A percentile compares a stretch with the other conserved stretches of the same genome.
These are phyloP conservation scores for Cryptococcus wingfieldii DNA, from an alignment of 1,284 basidiomycete species.

Conservation along the genomic window DNA sequence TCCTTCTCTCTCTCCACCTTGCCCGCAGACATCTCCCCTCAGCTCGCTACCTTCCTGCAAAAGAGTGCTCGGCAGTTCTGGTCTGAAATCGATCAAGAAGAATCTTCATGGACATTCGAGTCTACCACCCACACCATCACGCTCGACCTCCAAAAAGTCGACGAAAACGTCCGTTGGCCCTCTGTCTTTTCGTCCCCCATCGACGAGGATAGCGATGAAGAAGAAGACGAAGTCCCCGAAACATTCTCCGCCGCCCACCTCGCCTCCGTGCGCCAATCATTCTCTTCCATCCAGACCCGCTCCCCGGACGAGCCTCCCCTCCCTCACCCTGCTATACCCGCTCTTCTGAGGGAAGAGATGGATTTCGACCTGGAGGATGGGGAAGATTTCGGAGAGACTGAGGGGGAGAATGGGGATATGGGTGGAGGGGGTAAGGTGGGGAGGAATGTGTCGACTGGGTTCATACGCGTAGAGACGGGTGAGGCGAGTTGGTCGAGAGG, in stretches of 20 bases:
- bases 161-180: constrained; percentile 76
- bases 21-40: constrained; percentile 54
- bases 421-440: constrained; percentile 29
- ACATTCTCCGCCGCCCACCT: constrained; percentile 81
- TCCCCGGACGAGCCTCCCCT: constrained; percentile 26
- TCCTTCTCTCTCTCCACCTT: constrained; percentile 54
- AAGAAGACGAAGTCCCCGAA: constrained; percentile 73
- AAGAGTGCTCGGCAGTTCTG: constrained; percentile 62
- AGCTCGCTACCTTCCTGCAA: constrained; percentile 56
- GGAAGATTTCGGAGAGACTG: constrained; percentile 54
- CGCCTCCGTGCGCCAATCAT: constrained; percentile 64
- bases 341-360: constrained; percentile 48
- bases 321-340: constrained; percentile 37
- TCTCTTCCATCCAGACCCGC: constrained; percentile 27
- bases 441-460: constrained; percentile 31
- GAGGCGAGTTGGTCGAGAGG: constrained; percentile 29
- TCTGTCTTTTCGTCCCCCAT: constrained; percentile 61
- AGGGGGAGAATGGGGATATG: constrained; percentile 48
- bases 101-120: constrained; percentile 86
- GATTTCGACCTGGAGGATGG: constrained; percentile 46
- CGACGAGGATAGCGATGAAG: constrained; percentile 35
- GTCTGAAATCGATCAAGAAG: constrained; percentile 65
- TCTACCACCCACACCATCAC: constrained; percentile 64
- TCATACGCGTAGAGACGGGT: constrained; percentile 20
- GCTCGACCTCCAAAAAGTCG: constrained; percentile 76